Percentiles rank a stretch among this genome's conserved stretches.
Evolutionary conservation across 139 green algal species (phyloP).

Genomic region (Chlamydomonas sphaeroides): DNA sequence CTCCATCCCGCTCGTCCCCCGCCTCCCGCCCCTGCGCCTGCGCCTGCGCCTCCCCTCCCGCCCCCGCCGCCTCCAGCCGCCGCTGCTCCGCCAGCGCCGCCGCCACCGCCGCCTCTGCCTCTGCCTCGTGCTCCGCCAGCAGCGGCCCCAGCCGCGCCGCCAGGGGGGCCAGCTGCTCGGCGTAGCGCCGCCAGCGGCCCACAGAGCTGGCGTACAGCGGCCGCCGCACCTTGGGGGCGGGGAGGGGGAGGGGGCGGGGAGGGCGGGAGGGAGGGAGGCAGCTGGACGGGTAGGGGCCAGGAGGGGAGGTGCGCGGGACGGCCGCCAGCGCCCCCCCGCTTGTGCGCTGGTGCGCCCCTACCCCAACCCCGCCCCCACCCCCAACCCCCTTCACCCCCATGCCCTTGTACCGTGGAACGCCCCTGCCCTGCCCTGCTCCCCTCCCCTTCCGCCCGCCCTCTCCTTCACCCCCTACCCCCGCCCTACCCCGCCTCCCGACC

Average conservation of each 20-base stretch:
- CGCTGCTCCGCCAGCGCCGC: slow-evolving; percentile 4
- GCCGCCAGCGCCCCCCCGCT: too few relatives aligned
- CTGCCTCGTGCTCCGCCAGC: slow-evolving; percentile 46
- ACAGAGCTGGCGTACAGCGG: slow-evolving; percentile 70
- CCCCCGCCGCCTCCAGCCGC: slow-evolving; percentile 8
- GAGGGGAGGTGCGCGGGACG: too few relatives aligned
- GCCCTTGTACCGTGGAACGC: too few relatives aligned
- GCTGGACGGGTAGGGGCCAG: too few relatives aligned
- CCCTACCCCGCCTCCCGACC: neutral
- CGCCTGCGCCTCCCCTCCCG: neutral
- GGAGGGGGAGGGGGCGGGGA: too few relatives aligned
- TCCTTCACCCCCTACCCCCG: neutral
- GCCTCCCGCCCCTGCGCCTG: neutral
- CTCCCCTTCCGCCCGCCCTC: neutral
- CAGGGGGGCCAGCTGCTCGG: slow-evolving; percentile 53
- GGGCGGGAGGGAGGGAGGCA: too few relatives aligned
- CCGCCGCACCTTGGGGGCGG: slow-evolving; percentile 70
- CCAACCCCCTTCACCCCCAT: too few relatives aligned
- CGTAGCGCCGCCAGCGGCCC: slow-evolving; percentile 65
- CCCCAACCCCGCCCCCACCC: too few relatives aligned
- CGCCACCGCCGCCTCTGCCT: slow-evolving; percentile 23
- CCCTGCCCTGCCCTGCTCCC: slow-evolving; percentile 39
- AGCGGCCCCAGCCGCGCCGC: slow-evolving; percentile 27
- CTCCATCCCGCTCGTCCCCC: neutral
- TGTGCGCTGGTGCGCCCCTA: too few relatives aligned